A percentile compares a stretch with the other conserved stretches of the same genome.
Conservation (phyloP, 148 eudicot genomes). For the Heliamphora exappendiculata region DNA sequence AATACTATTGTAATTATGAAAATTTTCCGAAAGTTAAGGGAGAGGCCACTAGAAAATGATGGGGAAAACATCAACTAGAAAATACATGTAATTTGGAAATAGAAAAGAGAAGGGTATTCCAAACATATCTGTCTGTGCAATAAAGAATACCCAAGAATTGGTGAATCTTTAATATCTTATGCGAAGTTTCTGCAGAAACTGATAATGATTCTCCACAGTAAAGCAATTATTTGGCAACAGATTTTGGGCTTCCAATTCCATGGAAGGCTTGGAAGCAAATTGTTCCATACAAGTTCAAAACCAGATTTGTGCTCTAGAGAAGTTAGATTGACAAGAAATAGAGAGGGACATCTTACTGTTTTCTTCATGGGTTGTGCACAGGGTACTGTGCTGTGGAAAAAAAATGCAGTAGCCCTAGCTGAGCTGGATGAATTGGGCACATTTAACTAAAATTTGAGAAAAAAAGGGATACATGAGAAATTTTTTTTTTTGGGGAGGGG, state of each 20-base stretch:
- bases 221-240: not conserved
- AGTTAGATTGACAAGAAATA: no score
- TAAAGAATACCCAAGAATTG: not conserved
- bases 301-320: no score
- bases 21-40: no score
- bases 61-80: not conserved
- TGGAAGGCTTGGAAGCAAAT: not conserved
- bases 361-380: slow-evolving; percentile 7
- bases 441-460: slow-evolving; percentile 4
- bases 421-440: slow-evolving; percentile 10
- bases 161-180: not conserved
- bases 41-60: no score
- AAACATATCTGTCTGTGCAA: not conserved
- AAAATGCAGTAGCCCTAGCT: slow-evolving; percentile 5
- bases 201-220: no score
- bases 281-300: not conserved
- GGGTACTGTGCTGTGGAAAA: slow-evolving; percentile 8
- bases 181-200: not conserved
- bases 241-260: not conserved
- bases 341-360: slow-evolving; percentile 1
- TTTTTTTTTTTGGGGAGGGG: no score
- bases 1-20: no score
- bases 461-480: not conserved
- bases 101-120: not conserved
- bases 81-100: not conserved